phyloP scores from a whole-genome alignment of 2,329 filamentous ascomycete species.

The Pestalotiopsis sp. region DNA sequence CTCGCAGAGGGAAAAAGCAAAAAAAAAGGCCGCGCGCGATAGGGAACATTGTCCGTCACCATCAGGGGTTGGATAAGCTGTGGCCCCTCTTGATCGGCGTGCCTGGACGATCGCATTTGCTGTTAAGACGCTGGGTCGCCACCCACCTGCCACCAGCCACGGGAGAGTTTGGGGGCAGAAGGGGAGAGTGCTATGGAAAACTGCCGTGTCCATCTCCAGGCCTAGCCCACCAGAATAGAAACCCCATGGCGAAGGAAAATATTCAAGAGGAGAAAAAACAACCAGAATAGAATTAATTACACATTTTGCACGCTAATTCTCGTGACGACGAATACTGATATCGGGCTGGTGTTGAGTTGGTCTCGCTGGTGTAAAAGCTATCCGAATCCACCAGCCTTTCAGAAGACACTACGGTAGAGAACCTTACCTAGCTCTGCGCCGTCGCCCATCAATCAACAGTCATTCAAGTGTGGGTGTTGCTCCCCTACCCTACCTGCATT shows the following conservation, averaged over 20 bases:
- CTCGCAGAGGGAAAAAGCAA: background rate
- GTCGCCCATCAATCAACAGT: background rate
- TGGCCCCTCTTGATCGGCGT: constrained; percentile 13
- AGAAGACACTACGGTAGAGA: background rate
- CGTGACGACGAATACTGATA: background rate
- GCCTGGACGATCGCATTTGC: constrained; percentile 16
- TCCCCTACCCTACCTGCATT: background rate
- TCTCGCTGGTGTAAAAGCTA: background rate
- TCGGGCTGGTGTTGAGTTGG: background rate
- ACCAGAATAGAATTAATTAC: background rate
- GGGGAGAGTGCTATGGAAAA: background rate
- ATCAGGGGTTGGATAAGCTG: constrained; percentile 10
- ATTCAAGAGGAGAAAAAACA: background rate
- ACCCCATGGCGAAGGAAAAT: background rate
- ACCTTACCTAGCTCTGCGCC: background rate
- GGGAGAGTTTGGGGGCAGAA: background rate
- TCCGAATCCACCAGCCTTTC: background rate
- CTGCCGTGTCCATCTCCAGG: too few species aligned
- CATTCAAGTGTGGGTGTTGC: background rate
- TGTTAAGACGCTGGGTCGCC: background rate
- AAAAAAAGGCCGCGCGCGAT: constrained; percentile 5
- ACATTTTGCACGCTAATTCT: background rate
- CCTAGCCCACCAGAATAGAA: background rate
- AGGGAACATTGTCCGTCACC: background rate
- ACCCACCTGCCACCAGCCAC: background rate